Evolutionary conservation across 2,329 filamentous ascomycete genomes (phyloP), one percentile per base, ranked within the genome.

Genomic region (Xylariaceae sp.): DNA sequence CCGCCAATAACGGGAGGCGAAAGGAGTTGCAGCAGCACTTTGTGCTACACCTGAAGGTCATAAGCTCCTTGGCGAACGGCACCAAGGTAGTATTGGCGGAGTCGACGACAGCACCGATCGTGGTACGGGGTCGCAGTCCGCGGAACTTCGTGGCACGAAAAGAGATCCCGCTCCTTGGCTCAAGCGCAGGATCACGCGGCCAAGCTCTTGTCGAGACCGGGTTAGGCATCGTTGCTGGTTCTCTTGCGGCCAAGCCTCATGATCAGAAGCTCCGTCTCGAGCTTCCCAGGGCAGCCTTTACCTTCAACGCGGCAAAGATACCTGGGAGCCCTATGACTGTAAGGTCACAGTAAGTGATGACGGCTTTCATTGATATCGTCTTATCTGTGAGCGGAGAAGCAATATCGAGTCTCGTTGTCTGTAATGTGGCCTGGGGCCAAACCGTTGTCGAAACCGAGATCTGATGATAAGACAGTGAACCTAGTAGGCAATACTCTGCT

Each of bases 11-110:
- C 59, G 90, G 90, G 9, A 80, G 90, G 44, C 76, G 90, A 47
- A 94, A 95, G 67, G 90, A 97, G 61, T 74, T 97, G 31, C 90
- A 97, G 59, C 90, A 97, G 59, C 90, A 97, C 65, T 97, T 97
- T 62, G 81, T 94, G 9, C 74, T 97, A 41, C 83, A 88, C 47
- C 69, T 97, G 36, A 94, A 90, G 62, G 82, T 95, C 8, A 71
- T 89, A 48, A 89, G 83, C 12, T 92, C 87, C 0, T 67, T 97
- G 34, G 76, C 86, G 1, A 92, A 87, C 44, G 88, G 88, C n/a
- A 74, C 74, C 23, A 94, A 89, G 61, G 75, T 88, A 23, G 75
- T 87, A 6, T 73, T 96, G 36, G 85, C 84, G 36, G 89, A 96
- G 63, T 81, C 88, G 12, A 82, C 82, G 19, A 96, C 90, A 1